A percentile compares a stretch with the other conserved stretches of the same genome.
Conservation (phyloP, 2,329 filamentous ascomycete species). For the Botrytis sinoallii region DNA sequence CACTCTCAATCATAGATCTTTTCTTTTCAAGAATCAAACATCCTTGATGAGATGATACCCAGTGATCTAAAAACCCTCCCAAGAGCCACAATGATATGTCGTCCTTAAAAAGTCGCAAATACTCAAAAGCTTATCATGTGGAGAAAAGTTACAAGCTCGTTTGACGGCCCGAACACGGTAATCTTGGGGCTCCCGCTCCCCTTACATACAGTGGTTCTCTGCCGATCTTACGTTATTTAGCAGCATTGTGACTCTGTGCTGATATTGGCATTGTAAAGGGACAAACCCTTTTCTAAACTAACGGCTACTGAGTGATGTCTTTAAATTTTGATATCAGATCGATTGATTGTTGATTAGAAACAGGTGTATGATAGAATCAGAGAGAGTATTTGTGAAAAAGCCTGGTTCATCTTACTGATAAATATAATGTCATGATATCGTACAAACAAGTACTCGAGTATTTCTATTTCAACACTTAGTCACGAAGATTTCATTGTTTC, state of each 20-base stretch:
- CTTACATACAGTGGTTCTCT: neutral
- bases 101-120: neutral
- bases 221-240: neutral
- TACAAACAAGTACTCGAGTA: neutral
- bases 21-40: neutral
- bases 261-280: neutral
- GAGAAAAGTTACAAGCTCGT: neutral
- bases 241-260: neutral
- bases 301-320: neutral
- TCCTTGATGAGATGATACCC: neutral
- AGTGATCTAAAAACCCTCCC: neutral
- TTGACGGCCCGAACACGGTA: neutral
- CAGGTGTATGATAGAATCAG: neutral
- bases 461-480: neutral
- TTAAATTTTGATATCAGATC: neutral
- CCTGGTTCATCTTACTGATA: neutral
- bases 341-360: neutral
- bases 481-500: neutral
- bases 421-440: fast-evolving
- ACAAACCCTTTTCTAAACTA: neutral
- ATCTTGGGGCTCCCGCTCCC: neutral
- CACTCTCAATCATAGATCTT: neutral
- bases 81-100: neutral
- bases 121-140: neutral
- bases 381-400: fast-evolving